Conservation (phyloP, 257 asterid genomes). For the Cinchona pubescens region DNA sequence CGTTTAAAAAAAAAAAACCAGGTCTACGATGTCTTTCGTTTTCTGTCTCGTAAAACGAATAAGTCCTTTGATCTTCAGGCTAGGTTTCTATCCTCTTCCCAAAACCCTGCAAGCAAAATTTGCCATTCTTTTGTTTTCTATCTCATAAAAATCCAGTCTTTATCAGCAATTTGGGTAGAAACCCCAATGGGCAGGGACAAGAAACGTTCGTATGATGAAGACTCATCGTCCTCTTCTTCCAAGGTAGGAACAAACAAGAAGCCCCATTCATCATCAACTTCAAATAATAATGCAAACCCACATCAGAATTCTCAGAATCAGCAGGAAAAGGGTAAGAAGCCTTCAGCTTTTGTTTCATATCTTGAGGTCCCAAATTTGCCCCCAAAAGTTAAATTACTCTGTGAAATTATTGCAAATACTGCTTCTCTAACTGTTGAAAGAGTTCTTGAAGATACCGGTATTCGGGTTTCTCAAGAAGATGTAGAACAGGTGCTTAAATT, state of each 20-base stretch:
- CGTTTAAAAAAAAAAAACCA: no score
- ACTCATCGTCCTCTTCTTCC: conserved; percentile 51
- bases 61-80: neutral
- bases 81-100: conserved; percentile 32
- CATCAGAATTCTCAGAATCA: conserved; percentile 24
- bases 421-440: conserved; percentile 50
- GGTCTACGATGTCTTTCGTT: no score
- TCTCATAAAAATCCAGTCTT: neutral
- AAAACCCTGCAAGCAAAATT: conserved; percentile 13
- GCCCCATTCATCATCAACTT: conserved; percentile 25
- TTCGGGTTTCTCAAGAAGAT: conserved; percentile 46
- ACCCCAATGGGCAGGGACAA: conserved; percentile 35
- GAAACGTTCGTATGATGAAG: conserved; percentile 42
- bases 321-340: conserved; percentile 44
- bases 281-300: conserved; percentile 18
- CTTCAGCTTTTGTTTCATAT: conserved; percentile 37
- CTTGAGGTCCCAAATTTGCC: conserved; percentile 36
- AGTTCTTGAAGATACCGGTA: conserved; percentile 52
- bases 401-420: conserved; percentile 54
- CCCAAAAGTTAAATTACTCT: conserved; percentile 54
- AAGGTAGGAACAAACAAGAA: conserved; percentile 34
- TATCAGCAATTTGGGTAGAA: neutral
- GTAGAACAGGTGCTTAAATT: conserved; percentile 59
- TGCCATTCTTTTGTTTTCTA: neutral
- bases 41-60: no score